Evolutionary conservation across 1,284 basidiomycete genomes (phyloP), one percentile per base, ranked within the genome.

Genomic region (Heterobasidion parviporum): DNA sequence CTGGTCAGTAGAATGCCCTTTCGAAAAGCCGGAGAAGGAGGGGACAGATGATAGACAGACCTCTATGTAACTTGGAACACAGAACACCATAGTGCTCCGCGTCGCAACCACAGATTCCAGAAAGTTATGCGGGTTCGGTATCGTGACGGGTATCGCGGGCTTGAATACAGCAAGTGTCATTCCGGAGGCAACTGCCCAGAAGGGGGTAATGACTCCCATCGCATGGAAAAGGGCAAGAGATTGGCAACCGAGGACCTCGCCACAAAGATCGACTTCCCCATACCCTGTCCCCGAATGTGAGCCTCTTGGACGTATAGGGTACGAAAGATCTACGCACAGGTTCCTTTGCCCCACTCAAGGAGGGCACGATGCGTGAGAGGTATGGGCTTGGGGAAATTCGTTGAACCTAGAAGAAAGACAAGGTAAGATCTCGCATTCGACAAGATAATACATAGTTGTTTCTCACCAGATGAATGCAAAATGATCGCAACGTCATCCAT

Each of bases 141-240:
- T n/a, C 16, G 10, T 14, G 9, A 20, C 44, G 20, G 44, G 44
- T n/a, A 20, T 9, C 20, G 44, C n/a, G 1, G 44, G 44, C 20
- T 20, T 46, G 44, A 46, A 46, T n/a, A 46, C 15, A 14, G 44
- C 44, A n/a, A 46, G n/a, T n/a, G 15, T 20, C 8, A 46, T 15
- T n/a, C 44, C 44, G 14, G 16, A 46, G 20, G 44, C n/a, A 8
- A 15, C 44, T 26, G 26, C 26, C 26, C 26, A 26, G 26, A 26
- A 26, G 26, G 26, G 26, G 3, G 26, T 26, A 26, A 49, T 50
- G 36, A 53, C 54, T 3, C 64, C 62, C 60, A 66, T 65, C 3
- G 57, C 61, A 34, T 61, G 66, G 56, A 61, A 67, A 55, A 65
- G 62, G 2, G 67, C 64, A n/a, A 60, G 54, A 1, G 61, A 49